Evolutionary conservation across 73 alveolate genomes (phyloP).

Genomic region (Stentor coeruleus): DNA sequence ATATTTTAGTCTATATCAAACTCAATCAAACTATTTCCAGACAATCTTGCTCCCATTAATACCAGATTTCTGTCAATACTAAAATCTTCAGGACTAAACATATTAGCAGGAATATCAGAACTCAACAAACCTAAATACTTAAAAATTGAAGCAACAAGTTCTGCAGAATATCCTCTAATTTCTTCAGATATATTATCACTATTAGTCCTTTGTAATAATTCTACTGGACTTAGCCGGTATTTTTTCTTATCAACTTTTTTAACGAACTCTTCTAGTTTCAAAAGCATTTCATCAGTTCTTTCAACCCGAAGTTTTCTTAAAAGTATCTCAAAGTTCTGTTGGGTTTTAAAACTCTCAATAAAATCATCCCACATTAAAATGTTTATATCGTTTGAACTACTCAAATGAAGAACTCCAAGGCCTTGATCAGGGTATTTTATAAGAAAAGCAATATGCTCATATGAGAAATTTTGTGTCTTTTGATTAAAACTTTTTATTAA

Average conservation of each 20-base stretch:
- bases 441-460: too few relatives aligned
- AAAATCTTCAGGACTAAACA: constrained; percentile 41
- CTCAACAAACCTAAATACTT: constrained; percentile 38
- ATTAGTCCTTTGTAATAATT: background rate
- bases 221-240: constrained; percentile 15
- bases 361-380: constrained; percentile 33
- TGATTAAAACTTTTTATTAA: too few relatives aligned
- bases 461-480: too few relatives aligned
- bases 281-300: constrained; percentile 23
- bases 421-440: constrained; percentile 14
- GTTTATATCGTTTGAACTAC: constrained; percentile 34
- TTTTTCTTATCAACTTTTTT: constrained; percentile 32
- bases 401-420: constrained; percentile 35
- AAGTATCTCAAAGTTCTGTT: background rate
- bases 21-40: background rate
- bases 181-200: background rate
- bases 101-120: constrained; percentile 24
- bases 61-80: background rate
- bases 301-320: constrained; percentile 33
- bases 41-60: background rate
- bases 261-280: constrained; percentile 36
- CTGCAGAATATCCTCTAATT: constrained; percentile 32
- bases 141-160: constrained; percentile 41
- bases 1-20: too few relatives aligned
- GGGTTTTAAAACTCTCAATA: background rate